Evolutionary conservation across 2,329 filamentous ascomycete species (phyloP), one percentile per base, ranked within the genome.

Genomic region (Beauveria pseudobassiana): DNA sequence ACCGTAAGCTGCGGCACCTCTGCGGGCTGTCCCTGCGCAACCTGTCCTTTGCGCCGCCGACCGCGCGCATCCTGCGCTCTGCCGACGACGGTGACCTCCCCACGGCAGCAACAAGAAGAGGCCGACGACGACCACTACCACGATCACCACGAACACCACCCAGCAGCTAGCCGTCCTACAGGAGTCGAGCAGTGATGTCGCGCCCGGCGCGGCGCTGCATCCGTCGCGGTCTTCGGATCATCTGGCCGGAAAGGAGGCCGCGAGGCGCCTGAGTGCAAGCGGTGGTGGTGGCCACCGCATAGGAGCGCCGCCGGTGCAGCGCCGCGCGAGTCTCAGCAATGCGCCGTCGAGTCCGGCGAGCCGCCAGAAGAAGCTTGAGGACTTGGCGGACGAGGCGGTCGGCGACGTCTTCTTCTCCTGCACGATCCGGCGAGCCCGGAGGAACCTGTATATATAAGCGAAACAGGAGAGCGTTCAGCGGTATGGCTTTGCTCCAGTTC

Each of bases 321-420:
- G 81, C 1, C 73, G 79, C 52, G 77, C 79, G 40, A 83, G 82
- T 69, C 75, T 80, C 34, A 80, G 76, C 50, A 69, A 82, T n/a
- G 76, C 76, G 57, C 76, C 77, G 49, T 73, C 74, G 16, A 82
- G 69, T 53, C 80, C 80, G 0, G 64, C 75, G 3, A 75, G 77
- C 28, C 74, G 91, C 60, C 92, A 96, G 77, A 86, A 86, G 73
- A 88, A 87, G 71, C 77, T 96, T 48, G 89, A 95, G 72, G 82
- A 87, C 66, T 82, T 90, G 8, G 84, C 89, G 30, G 85, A 87
- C 58, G 84, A 81, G 67, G 82, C 85, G 57, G 87, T 95, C 75
- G 91, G 88, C n/a, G 89, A 97, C 75, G 87, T 88, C 18, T 97
- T 96, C 80, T 95, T 96, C 73, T 90, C 91, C 72, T 97, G 57